Percentiles rank a stretch among this genome's conserved stretches.
These are phyloP conservation scores for Eucalyptus shirleyi DNA, from an alignment of 345 rosid species.

Conservation along the genomic window DNA sequence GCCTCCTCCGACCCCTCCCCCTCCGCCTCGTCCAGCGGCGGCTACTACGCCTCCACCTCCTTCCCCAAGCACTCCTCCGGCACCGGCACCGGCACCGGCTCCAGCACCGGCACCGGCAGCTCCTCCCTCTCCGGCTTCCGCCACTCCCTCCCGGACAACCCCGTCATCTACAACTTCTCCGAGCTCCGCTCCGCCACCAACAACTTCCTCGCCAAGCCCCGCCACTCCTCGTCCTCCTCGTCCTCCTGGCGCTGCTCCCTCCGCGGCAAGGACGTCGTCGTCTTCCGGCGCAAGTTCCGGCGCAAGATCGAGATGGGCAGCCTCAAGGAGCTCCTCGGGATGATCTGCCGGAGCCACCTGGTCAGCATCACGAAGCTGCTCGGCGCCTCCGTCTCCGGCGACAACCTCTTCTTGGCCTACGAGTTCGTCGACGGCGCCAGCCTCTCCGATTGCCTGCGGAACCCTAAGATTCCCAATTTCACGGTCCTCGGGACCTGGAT, in stretches of 20 bases:
- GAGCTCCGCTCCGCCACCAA: slow-evolving; percentile 86
- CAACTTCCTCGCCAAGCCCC: slow-evolving; percentile 63
- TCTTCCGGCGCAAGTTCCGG: slow-evolving; percentile 67
- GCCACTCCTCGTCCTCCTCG: slow-evolving; percentile 39
- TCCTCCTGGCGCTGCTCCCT: slow-evolving; percentile 71
- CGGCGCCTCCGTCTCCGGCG: slow-evolving; percentile 66
- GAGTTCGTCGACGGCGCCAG: slow-evolving; percentile 52
- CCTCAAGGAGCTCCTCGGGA: slow-evolving; percentile 36
- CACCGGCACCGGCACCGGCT: not conserved
- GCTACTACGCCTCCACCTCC: not conserved
- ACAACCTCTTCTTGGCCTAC: slow-evolving; percentile 63
- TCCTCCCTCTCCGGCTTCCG: slow-evolving; percentile 67
- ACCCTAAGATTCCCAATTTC: slow-evolving; percentile 43
- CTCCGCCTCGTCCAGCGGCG: not conserved
- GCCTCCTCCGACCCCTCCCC: not conserved
- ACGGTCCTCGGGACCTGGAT: slow-evolving; percentile 69
- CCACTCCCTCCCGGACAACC: slow-evolving; percentile 46
- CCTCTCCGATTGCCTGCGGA: slow-evolving; percentile 60
- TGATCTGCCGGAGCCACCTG: slow-evolving; percentile 68
- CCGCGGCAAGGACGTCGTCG: slow-evolving; percentile 44
- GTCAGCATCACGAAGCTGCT: slow-evolving; percentile 49
- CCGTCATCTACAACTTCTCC: slow-evolving; percentile 64
- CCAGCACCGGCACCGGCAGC: not conserved
- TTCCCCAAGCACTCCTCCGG: not conserved
- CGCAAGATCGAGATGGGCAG: slow-evolving; percentile 24